These are phyloP conservation scores for Dothideomycetidae sp. DNA, from an alignment of 2,329 filamentous ascomycete species.

Conservation along the genomic window DNA sequence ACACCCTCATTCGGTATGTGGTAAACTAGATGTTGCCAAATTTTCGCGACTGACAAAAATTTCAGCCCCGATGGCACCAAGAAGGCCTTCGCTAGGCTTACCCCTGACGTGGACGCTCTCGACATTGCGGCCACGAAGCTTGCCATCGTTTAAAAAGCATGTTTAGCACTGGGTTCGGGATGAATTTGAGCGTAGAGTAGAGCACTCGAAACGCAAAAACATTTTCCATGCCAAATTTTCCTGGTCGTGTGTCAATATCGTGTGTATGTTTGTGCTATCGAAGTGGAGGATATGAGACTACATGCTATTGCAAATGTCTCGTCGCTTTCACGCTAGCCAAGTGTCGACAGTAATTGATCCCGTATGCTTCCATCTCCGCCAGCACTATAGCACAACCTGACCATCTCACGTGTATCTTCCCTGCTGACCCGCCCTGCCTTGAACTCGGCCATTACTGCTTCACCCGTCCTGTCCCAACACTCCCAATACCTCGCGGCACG, in stretches of 20 bases:
- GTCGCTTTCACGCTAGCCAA: slow-evolving; percentile 37
- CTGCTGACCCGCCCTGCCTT: slow-evolving; percentile 23
- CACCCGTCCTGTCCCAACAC: slow-evolving; percentile 46
- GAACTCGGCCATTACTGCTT: slow-evolving; percentile 25
- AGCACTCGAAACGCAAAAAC: slow-evolving; percentile 8
- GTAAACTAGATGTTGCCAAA: background rate
- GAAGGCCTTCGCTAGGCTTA: slow-evolving; percentile 97
- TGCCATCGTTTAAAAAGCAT: slow-evolving; percentile 65
- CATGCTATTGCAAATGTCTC: background rate
- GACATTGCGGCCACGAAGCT: slow-evolving; percentile 99
- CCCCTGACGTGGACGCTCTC: slow-evolving; percentile 90
- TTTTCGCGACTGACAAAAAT: background rate
- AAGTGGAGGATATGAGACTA: background rate
- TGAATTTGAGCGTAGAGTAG: slow-evolving; percentile 7
- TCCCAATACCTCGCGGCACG: slow-evolving; percentile 54
- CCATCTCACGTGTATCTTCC: slow-evolving; percentile 27
- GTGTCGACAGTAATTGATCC: slow-evolving; percentile 52
- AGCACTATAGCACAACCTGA: slow-evolving; percentile 28
- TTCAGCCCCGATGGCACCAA: slow-evolving; percentile 82
- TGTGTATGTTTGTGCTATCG: background rate
- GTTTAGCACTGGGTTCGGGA: background rate
- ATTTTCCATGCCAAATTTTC: slow-evolving; percentile 2
- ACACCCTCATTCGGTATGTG: slow-evolving; percentile 87
- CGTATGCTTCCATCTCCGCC: slow-evolving; percentile 49
- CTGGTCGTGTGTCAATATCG: too few species aligned